Percentiles rank a stretch among this genome's conserved stretches.
Evolutionary conservation across 2,329 filamentous ascomycete species (phyloP).

Genomic region (Mycosphaerella sp.): DNA sequence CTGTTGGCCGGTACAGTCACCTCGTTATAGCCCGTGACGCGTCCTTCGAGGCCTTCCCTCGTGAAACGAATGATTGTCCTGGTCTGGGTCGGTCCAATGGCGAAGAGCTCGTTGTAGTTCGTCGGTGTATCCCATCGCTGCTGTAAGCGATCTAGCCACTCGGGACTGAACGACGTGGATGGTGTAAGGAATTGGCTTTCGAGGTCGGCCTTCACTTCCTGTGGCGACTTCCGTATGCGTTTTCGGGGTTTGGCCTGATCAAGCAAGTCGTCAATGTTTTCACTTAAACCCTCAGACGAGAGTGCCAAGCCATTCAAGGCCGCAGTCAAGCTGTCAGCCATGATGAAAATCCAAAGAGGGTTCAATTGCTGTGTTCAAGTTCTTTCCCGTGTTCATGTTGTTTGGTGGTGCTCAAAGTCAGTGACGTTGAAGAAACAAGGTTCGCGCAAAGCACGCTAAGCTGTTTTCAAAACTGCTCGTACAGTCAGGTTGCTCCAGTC

Average conservation of each 20-base stretch:
- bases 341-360: slow-evolving; percentile 6
- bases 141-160: slow-evolving; percentile 85
- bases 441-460: not conserved
- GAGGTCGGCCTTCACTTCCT: slow-evolving; percentile 62
- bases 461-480: not conserved
- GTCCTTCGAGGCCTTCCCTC: slow-evolving; percentile 82
- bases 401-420: not conserved
- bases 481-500: too few relatives aligned
- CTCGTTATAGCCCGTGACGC: slow-evolving; percentile 88
- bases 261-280: slow-evolving; percentile 53
- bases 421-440: not conserved
- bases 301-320: slow-evolving; percentile 50
- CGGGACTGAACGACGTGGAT: slow-evolving; percentile 67
- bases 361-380: not conserved
- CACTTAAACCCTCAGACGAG: slow-evolving; percentile 21
- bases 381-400: not conserved
- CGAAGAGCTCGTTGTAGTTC: slow-evolving; percentile 78
- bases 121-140: slow-evolving; percentile 79
- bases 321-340: slow-evolving; percentile 36
- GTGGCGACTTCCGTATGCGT: slow-evolving; percentile 48
- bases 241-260: slow-evolving; percentile 49
- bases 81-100: slow-evolving; percentile 82
- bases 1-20: slow-evolving; percentile 85
- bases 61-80: slow-evolving; percentile 91
- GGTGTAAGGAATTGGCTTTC: slow-evolving; percentile 74